Conservation (phyloP, 768 basidiomycete species). For the Lyophyllum shimeji region DNA sequence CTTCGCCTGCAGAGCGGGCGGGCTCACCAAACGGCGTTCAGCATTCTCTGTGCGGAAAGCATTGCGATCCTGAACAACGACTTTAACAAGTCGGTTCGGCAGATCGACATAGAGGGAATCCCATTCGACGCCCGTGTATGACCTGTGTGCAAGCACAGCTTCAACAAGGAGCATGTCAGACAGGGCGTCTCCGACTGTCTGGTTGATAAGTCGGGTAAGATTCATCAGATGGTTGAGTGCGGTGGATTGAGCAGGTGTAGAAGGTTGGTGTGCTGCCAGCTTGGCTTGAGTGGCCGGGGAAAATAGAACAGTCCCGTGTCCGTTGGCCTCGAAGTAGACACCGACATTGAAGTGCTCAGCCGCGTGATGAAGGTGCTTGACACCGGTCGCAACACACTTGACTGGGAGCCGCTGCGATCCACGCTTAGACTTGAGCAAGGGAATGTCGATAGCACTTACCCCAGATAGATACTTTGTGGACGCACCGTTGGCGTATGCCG, state of each 20-base stretch:
- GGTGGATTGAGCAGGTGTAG: slow-evolving; percentile 79
- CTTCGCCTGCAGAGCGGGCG: slow-evolving; percentile 74
- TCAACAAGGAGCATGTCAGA: slow-evolving; percentile 97
- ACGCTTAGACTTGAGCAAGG: background rate
- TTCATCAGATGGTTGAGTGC: slow-evolving; percentile 76
- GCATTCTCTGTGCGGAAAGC: slow-evolving; percentile 92
- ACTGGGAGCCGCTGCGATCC: slow-evolving; percentile 80
- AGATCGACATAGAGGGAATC: slow-evolving; percentile 90
- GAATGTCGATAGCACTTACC: slow-evolving; percentile 40
- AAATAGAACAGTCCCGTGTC: slow-evolving; percentile 96
- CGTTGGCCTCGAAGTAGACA: slow-evolving; percentile 99
- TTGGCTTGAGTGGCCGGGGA: slow-evolving; percentile 69
- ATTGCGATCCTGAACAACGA: slow-evolving; percentile 78
- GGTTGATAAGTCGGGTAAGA: slow-evolving; percentile 87
- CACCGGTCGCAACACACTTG: slow-evolving; percentile 92
- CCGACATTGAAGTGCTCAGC: slow-evolving; percentile 93
- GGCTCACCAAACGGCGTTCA: slow-evolving; percentile 83
- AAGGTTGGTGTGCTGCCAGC: slow-evolving; percentile 64
- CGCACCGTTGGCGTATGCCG: slow-evolving; percentile 97
- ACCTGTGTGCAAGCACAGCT: slow-evolving; percentile 84
- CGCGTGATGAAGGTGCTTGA: slow-evolving; percentile 97
- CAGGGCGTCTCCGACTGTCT: slow-evolving; percentile 96
- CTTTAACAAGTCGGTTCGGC: slow-evolving; percentile 94
- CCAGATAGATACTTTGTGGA: slow-evolving; percentile 90
- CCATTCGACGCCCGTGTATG: slow-evolving; percentile 85